These are phyloP conservation scores for Telfairia occidentalis DNA, from an alignment of 331 rosid species.

Conservation along the genomic window DNA sequence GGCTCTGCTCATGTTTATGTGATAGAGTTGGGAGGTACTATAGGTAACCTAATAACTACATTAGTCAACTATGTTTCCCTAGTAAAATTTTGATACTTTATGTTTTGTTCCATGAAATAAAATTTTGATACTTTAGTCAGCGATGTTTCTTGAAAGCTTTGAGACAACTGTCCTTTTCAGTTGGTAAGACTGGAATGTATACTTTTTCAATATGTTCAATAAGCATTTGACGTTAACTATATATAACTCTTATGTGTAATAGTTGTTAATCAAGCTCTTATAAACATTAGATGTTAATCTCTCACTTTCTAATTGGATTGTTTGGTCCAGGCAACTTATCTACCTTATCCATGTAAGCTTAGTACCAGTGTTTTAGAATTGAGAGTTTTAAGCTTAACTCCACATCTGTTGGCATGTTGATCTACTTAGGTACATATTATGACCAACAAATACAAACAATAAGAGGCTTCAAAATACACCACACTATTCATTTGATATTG, in stretches of 20 bases:
- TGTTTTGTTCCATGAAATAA: not conserved
- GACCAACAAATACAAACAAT: too few species aligned
- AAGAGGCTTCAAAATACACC: too few species aligned
- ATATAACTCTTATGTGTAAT: not conserved
- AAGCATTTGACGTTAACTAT: not conserved
- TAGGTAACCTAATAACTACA: conserved; percentile 40
- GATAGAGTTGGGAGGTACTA: conserved; percentile 95
- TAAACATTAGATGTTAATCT: not conserved
- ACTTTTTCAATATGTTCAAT: not conserved
- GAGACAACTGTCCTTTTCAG: conserved; percentile 77
- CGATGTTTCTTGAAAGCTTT: conserved; percentile 95
- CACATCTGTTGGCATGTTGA: conserved; percentile 86
- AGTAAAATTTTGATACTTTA: not conserved
- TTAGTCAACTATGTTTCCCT: not conserved
- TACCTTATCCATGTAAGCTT: too few species aligned
- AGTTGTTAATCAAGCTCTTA: not conserved
- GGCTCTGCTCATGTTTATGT: conserved; percentile 95
- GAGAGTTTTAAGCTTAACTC: conserved; percentile 89
- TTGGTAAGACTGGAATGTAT: conserved; percentile 43
- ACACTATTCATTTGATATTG: too few species aligned
- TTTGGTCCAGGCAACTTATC: conserved; percentile 85
- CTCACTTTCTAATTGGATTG: conserved; percentile 19
- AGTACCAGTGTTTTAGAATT: conserved; percentile 94
- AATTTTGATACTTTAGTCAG: conserved; percentile 70
- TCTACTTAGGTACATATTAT: too few species aligned